Percentiles rank a stretch among this genome's conserved stretches.
These are phyloP conservation scores for Hypomyces perniciosus DNA, from an alignment of 2,329 filamentous ascomycete genomes.

Conservation along the genomic window DNA sequence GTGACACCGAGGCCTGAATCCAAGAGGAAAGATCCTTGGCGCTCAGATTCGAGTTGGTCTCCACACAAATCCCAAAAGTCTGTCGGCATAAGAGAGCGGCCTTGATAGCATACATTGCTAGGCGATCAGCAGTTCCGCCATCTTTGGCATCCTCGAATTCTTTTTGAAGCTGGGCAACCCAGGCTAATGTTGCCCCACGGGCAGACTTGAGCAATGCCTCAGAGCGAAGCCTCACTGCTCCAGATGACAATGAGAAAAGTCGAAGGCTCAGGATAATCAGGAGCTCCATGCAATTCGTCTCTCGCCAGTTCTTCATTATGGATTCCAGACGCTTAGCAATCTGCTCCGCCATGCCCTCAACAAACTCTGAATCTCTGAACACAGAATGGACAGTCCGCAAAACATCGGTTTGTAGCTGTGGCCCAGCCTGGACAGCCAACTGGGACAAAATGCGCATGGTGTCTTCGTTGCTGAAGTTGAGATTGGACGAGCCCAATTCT, in stretches of 20 bases:
- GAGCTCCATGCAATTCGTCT: slow-evolving; percentile 51
- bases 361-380: slow-evolving; percentile 47
- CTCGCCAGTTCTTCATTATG: slow-evolving; percentile 53
- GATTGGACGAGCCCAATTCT: slow-evolving; percentile 44
- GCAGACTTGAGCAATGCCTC: slow-evolving; percentile 33
- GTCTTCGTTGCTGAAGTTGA: slow-evolving; percentile 47
- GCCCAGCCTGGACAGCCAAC: slow-evolving; percentile 51
- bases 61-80: slow-evolving; percentile 24
- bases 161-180: slow-evolving; percentile 42
- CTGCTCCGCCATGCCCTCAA: slow-evolving; percentile 39
- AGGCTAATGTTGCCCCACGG: slow-evolving; percentile 39
- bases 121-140: slow-evolving; percentile 28
- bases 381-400: slow-evolving; percentile 43
- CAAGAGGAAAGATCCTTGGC: slow-evolving; percentile 14
- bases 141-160: slow-evolving; percentile 38
- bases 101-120: slow-evolving; percentile 40
- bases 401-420: slow-evolving; percentile 19
- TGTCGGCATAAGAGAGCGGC: slow-evolving; percentile 50
- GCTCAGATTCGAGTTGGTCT: neutral
- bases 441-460: slow-evolving; percentile 45
- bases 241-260: slow-evolving; percentile 17
- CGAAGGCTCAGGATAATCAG: slow-evolving; percentile 47
- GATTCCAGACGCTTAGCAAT: slow-evolving; percentile 36
- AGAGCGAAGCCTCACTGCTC: slow-evolving; percentile 15
- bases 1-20: slow-evolving; percentile 20